Evolutionary conservation across 768 basidiomycete genomes (phyloP).

Genomic region (Exidia glandulosa): DNA sequence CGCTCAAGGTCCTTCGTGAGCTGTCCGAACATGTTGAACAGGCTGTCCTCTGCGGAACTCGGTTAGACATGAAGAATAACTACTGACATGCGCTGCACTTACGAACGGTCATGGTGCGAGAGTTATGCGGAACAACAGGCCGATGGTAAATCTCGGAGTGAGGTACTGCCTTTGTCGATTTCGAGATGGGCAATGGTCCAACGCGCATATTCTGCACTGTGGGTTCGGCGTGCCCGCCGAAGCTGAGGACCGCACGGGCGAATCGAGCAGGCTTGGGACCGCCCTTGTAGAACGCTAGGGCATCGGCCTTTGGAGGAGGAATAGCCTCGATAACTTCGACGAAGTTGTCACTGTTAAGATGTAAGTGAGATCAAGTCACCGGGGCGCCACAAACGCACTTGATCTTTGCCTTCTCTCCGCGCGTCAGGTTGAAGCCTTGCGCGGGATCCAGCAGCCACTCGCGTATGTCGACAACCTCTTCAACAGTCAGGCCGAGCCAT

Average conservation of each 20-base stretch:
- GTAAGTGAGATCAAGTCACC: not conserved
- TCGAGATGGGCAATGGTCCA: slow-evolving; percentile 42
- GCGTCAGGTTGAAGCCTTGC: slow-evolving; percentile 39
- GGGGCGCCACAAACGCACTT: slow-evolving; percentile 8
- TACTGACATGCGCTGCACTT: not conserved
- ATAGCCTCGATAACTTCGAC: slow-evolving; percentile 40
- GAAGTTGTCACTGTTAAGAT: slow-evolving; percentile 31
- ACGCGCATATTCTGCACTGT: slow-evolving; percentile 45
- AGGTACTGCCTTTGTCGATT: slow-evolving; percentile 27
- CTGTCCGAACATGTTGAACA: not conserved
- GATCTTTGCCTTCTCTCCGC: slow-evolving; percentile 15
- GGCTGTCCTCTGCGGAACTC: not conserved
- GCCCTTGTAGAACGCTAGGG: slow-evolving; percentile 33
- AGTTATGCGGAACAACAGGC: slow-evolving; percentile 42
- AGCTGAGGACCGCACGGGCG: slow-evolving; percentile 41
- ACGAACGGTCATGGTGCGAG: slow-evolving; percentile 15
- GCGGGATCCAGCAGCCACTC: slow-evolving; percentile 35
- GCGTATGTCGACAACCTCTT: slow-evolving; percentile 32
- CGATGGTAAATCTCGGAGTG: slow-evolving; percentile 43
- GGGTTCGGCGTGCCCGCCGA: slow-evolving; percentile 31
- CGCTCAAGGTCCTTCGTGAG: not conserved
- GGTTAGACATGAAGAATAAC: not conserved
- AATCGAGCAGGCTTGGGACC: slow-evolving; percentile 24
- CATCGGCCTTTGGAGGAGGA: slow-evolving; percentile 36
- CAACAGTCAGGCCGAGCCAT: slow-evolving; percentile 39